Base-by-base conservation (phyloP, 352 stramenopile species). In the Globisporangium ultimum region DNA sequence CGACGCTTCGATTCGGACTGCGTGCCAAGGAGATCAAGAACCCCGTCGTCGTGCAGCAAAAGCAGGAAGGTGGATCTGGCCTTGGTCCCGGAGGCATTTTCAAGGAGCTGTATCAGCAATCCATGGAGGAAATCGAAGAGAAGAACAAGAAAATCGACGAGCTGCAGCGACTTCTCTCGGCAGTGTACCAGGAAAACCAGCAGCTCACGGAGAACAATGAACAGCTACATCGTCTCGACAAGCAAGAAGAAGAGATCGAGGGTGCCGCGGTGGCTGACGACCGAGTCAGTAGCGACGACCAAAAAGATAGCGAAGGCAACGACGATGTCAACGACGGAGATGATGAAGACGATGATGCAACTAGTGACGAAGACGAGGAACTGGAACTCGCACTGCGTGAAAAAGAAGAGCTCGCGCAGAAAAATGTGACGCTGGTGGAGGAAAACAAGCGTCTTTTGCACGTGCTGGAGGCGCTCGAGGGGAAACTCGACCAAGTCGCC, bases 1-100 rank as follows among this genome's bases (percentile, higher is more conserved):
- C 80, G 8, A 93, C 83, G 11, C 60, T 93, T 38, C 72, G 80
- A 2, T 93, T 91, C 43, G 84, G 81, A 0, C 55, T 87, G 48
- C 78, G 82, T 13, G 84, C 84, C 0, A 91, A 91, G 56, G 82
- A 91, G 47, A 91, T 93, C 55, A 91, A 91, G 55, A 93, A 93
- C 57, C 78, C 78, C 1, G 70, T 86, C 21, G 58, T 81, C 10
- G 24, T 28, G 5, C 55, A 54, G 28, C 65, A 77, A 34, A 74
- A 85, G 42, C 66, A 67, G 24, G 74, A 84, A 15, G 63, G 62
- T 3, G 61, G 53, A 12, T 18, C 36, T 0, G 66, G 64, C 36
- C 68, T 61, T 13, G 51, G 28, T 0, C 56, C 60, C 4, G 63
- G 62, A 1, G 78, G 72, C 13, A 72, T 80, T 34, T 85, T 88